A percentile compares a stretch with the other conserved stretches of the same genome.
phyloP scores from a whole-genome alignment of 257 asterid species.

The Galeopsis tetrahit region DNA sequence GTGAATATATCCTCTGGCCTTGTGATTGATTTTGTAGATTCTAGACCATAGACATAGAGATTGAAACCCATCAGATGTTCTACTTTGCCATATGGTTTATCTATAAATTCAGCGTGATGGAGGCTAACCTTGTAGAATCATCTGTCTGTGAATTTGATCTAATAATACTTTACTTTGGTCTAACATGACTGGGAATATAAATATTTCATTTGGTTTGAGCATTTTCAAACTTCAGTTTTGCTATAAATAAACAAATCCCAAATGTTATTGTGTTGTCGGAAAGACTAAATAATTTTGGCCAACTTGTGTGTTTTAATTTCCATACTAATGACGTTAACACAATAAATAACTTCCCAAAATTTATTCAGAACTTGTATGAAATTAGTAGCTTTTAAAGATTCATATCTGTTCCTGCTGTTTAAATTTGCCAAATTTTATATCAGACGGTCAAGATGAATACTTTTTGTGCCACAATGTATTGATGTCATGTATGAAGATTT shows the following conservation, averaged over 20 bases:
- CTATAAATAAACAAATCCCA: not conserved
- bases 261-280: not conserved
- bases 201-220: not conserved
- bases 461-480: not conserved
- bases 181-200: not conserved
- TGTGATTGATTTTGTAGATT: conserved; percentile 13
- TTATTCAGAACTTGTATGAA: not conserved
- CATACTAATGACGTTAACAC: not conserved
- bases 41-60: not conserved
- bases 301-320: conserved; percentile 3
- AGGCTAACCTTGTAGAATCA: not conserved
- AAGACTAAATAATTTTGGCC: not conserved
- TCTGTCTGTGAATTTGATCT: not conserved
- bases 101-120: not conserved
- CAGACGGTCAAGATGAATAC: not conserved
- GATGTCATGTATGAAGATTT: not conserved
- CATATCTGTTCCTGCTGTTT: not conserved
- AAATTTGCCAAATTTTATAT: not conserved
- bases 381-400: not conserved
- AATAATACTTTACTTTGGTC: not conserved
- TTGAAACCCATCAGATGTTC: not conserved
- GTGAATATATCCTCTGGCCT: conserved; percentile 17
- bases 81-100: conserved; percentile 6
- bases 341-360: not conserved
- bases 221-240: not conserved